phyloP scores from a whole-genome alignment of 768 basidiomycete genomes.

The Mycena albidolilacea region DNA sequence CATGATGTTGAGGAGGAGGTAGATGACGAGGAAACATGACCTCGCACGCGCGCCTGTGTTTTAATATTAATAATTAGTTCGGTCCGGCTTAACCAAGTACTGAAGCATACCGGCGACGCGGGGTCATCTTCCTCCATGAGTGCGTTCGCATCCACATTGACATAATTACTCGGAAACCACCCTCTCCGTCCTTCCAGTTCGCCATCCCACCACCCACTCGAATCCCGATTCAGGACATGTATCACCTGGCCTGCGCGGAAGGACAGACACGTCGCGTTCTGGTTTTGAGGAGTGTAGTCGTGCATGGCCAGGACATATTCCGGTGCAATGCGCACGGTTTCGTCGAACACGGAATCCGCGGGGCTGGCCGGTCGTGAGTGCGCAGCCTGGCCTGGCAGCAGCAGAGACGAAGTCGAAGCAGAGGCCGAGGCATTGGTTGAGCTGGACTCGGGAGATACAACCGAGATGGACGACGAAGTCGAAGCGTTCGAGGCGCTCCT shows the following conservation, averaged over 20 bases:
- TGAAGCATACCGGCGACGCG: conserved; percentile 51
- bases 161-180: conserved; percentile 99
- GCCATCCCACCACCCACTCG: conserved; percentile 99
- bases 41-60: conserved; percentile 49
- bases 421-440: conserved; percentile 65
- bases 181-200: conserved; percentile 91
- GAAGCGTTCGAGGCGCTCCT: conserved; percentile 72
- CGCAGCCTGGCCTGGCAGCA: conserved; percentile 50
- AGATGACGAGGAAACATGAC: conserved; percentile 68
- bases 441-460: conserved; percentile 67
- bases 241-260: conserved; percentile 95
- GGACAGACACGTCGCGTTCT: conserved; percentile 84
- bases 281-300: conserved; percentile 83
- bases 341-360: conserved; percentile 60
- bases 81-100: conserved; percentile 20
- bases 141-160: conserved; percentile 74
- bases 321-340: conserved; percentile 64
- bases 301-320: conserved; percentile 95
- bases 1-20: conserved; percentile 68
- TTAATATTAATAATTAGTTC: conserved; percentile 30
- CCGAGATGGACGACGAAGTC: conserved; percentile 68
- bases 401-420: conserved; percentile 65
- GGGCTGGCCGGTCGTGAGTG: conserved; percentile 58
- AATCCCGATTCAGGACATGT: conserved; percentile 88
- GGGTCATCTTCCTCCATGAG: conserved; percentile 73